Evolutionary conservation across 108 stramenopile genomes (phyloP).

Genomic region (Fragilaria crotonensis): DNA sequence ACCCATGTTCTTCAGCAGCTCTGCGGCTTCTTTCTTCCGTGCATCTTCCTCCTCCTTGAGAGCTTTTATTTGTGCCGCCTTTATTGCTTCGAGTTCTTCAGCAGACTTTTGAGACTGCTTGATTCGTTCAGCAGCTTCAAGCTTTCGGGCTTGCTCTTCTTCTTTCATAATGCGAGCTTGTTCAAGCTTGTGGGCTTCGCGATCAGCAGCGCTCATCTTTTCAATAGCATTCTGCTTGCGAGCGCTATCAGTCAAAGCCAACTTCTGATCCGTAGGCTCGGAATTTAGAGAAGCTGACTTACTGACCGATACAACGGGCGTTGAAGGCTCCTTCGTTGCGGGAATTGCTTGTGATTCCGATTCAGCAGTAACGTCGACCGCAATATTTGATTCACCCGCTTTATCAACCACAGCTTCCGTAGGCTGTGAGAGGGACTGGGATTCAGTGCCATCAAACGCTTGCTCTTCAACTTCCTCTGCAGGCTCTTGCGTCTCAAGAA

Average conservation of each 20-base stretch:
- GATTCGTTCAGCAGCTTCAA: background rate
- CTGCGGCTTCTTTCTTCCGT: background rate
- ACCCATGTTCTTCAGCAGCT: background rate
- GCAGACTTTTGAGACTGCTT: background rate
- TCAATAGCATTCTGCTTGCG: background rate
- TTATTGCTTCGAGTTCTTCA: background rate
- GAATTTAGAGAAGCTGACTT: too few species aligned
- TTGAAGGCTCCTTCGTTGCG: too few species aligned
- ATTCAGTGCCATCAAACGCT: too few species aligned
- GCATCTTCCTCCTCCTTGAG: background rate
- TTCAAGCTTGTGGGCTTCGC: background rate
- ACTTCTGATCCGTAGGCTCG: too few species aligned
- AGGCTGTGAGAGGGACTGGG: too few species aligned
- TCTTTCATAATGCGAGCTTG: background rate
- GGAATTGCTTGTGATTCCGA: too few species aligned
- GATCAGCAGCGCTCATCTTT: background rate
- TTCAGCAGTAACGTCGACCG: too few species aligned
- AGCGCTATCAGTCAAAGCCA: slow-evolving; percentile 1
- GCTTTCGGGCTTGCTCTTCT: background rate
- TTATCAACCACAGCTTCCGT: too few species aligned
- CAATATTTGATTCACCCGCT: too few species aligned
- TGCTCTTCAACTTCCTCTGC: too few species aligned
- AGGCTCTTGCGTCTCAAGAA: too few species aligned
- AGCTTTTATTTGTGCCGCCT: background rate
- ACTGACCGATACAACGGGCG: too few species aligned